Percentiles rank a stretch among this genome's conserved stretches.
These are phyloP conservation scores for Arthroderma sp. DNA, from an alignment of 2,329 filamentous ascomycete species.

Conservation along the genomic window DNA sequence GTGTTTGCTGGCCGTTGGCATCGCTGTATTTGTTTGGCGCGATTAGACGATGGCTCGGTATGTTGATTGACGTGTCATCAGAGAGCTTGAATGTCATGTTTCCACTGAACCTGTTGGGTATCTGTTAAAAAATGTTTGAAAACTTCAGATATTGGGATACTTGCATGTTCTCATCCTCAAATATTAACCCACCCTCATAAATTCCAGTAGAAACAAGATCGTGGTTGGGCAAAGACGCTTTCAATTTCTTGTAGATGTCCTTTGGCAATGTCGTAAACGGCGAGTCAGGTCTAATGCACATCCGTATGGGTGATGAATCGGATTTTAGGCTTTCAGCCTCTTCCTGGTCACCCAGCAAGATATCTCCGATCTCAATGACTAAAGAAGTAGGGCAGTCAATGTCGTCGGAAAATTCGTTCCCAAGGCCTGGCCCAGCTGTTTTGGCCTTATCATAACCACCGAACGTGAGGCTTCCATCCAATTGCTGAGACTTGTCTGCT, in stretches of 20 bases:
- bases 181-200: background rate
- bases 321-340: background rate
- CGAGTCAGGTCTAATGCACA: conserved; percentile 2
- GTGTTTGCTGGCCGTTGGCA: conserved; percentile 3
- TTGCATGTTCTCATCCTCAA: too few species aligned
- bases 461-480: conserved; percentile 8
- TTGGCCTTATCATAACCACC: conserved; percentile 10
- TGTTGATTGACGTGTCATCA: conserved; percentile 12
- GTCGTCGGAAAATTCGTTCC: background rate
- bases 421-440: conserved; percentile 1
- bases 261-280: background rate
- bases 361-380: conserved; percentile 4
- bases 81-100: conserved; percentile 11
- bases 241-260: conserved; percentile 2
- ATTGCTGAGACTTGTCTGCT: conserved; percentile 1
- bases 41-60: conserved; percentile 22
- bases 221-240: background rate
- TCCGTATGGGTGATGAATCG: background rate
- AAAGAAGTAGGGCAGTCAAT: conserved; percentile 6
- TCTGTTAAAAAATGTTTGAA: background rate
- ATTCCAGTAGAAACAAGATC: conserved; percentile 1
- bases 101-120: conserved; percentile 4
- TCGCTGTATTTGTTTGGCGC: conserved; percentile 16
- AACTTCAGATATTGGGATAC: background rate
- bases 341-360: conserved; percentile 1